Evolutionary conservation across 805 yeast genomes (phyloP).

Genomic region (Yarrowia keelungensis): DNA sequence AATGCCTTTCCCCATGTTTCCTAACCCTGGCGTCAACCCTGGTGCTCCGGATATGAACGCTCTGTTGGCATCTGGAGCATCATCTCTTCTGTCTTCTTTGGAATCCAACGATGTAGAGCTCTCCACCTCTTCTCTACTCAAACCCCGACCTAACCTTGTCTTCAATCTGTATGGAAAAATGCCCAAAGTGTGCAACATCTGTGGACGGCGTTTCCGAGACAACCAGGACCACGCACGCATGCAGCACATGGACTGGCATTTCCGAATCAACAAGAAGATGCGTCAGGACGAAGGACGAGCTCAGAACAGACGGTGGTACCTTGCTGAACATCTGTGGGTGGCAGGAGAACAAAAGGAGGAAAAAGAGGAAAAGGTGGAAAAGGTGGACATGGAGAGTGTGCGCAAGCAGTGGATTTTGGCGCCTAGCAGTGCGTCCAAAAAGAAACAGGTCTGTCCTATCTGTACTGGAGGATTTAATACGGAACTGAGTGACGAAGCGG

Average conservation of each 20-base stretch:
- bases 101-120: conserved; percentile 46
- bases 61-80: conserved; percentile 22
- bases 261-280: conserved; percentile 82
- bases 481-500: conserved; percentile 73
- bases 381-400: conserved; percentile 49
- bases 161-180: conserved; percentile 61
- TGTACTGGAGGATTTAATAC: conserved; percentile 71
- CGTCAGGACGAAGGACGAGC: conserved; percentile 56
- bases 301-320: conserved; percentile 83
- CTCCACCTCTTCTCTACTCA: conserved; percentile 47
- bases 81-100: conserved; percentile 22
- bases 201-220: conserved; percentile 80
- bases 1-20: conserved; percentile 4
- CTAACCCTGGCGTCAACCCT: not conserved
- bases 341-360: conserved; percentile 63
- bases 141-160: conserved; percentile 49
- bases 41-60: conserved; percentile 3
- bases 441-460: conserved; percentile 66
- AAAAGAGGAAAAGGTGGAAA: conserved; percentile 40
- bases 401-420: conserved; percentile 63
- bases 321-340: conserved; percentile 75
- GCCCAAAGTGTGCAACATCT: conserved; percentile 83
- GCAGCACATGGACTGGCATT: conserved; percentile 94
- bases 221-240: conserved; percentile 51
- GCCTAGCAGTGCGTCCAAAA: conserved; percentile 68